Evolutionary conservation across 208 protist species (phyloP).

Genomic region (Crithidia acanthocephali): DNA sequence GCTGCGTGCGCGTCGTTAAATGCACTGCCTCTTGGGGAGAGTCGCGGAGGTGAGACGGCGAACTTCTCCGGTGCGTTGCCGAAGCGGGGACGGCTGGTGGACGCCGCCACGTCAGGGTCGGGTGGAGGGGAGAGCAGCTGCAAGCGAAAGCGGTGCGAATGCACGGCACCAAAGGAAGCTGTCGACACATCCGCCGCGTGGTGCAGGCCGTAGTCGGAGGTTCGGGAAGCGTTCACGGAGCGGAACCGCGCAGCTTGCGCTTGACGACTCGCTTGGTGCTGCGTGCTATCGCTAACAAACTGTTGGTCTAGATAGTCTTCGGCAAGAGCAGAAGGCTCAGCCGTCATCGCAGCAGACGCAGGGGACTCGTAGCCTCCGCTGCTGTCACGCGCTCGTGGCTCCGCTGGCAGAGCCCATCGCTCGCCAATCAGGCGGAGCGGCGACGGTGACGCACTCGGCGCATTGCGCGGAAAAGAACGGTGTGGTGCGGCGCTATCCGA

Average conservation of each 20-base stretch:
- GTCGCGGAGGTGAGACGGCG: not conserved
- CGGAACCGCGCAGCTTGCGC: not conserved
- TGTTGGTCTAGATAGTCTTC: too few species aligned
- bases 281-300: too few species aligned
- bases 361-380: too few species aligned
- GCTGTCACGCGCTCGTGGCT: not conserved
- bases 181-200: not conserved
- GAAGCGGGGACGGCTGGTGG: not conserved
- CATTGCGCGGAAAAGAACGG: not conserved
- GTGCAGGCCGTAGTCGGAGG: not conserved
- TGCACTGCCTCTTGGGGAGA: too few species aligned
- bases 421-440: not conserved
- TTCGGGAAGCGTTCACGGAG: not conserved
- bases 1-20: too few species aligned
- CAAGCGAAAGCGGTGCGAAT: constrained; percentile 27
- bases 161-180: not conserved
- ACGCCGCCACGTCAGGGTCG: not conserved
- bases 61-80: not conserved
- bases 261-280: not conserved
- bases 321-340: too few species aligned
- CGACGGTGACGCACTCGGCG: not conserved
- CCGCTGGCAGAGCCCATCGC: not conserved
- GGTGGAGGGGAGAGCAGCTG: constrained; percentile 20
- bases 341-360: too few species aligned
- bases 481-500: not conserved